phyloP scores from a whole-genome alignment of 2,329 filamentous ascomycete species.

The Epichloe bromicola region DNA sequence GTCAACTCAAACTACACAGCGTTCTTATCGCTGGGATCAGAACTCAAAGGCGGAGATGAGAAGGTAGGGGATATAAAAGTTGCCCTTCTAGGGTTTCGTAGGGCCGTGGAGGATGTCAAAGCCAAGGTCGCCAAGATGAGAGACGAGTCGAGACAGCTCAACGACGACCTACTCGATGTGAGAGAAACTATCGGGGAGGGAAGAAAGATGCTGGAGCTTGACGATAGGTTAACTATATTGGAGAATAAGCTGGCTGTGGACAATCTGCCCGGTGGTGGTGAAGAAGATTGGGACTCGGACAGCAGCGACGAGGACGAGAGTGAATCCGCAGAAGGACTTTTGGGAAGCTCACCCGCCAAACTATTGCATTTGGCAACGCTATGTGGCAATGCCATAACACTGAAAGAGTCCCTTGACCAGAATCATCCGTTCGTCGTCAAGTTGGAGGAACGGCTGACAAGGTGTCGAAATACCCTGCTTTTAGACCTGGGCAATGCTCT shows the following conservation, averaged over 20 bases:
- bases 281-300: slow-evolving; percentile 15
- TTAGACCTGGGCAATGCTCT: slow-evolving; percentile 40
- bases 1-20: slow-evolving; percentile 93
- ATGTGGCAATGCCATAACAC: slow-evolving; percentile 27
- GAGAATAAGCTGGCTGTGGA: slow-evolving; percentile 50
- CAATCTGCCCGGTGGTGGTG: slow-evolving; percentile 15
- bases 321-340: slow-evolving; percentile 16
- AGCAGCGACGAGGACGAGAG: slow-evolving; percentile 29
- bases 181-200: slow-evolving; percentile 48
- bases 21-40: slow-evolving; percentile 71
- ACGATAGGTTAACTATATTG: slow-evolving; percentile 47
- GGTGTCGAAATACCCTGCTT: slow-evolving; percentile 43
- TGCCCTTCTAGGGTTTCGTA: slow-evolving; percentile 70
- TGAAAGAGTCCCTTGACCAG: slow-evolving; percentile 33
- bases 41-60: slow-evolving; percentile 78
- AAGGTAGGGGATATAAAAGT: slow-evolving; percentile 83
- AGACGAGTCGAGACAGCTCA: slow-evolving; percentile 46
- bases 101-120: slow-evolving; percentile 67
- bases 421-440: slow-evolving; percentile 37
- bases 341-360: slow-evolving; percentile 34
- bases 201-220: slow-evolving; percentile 52
- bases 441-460: slow-evolving; percentile 35
- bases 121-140: slow-evolving; percentile 50
- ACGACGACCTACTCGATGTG: slow-evolving; percentile 55
- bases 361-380: slow-evolving; percentile 33